These are phyloP conservation scores for Lodderomyces beijingensis DNA, from an alignment of 1,139 yeast species.

Conservation along the genomic window DNA sequence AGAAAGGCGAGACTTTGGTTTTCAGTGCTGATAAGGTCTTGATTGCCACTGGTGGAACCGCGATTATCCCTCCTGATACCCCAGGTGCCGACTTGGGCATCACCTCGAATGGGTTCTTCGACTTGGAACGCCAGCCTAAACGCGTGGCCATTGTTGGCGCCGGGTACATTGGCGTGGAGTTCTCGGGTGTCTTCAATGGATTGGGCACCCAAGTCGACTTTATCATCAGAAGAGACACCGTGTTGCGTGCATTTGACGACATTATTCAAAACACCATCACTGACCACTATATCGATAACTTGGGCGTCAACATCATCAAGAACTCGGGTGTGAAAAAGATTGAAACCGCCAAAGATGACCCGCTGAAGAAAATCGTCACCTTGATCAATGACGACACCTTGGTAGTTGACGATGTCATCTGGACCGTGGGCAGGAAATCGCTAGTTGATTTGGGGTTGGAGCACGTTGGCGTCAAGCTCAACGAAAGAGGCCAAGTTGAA, in stretches of 20 bases:
- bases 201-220: conserved; percentile 85
- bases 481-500: conserved; percentile 54
- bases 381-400: conserved; percentile 52
- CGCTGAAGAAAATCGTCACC: conserved; percentile 57
- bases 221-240: conserved; percentile 86
- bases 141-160: conserved; percentile 95
- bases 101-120: conserved; percentile 89
- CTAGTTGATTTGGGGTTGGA: conserved; percentile 72
- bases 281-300: conserved; percentile 66
- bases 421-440: conserved; percentile 93
- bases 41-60: conserved; percentile 92
- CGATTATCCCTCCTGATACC: conserved; percentile 63
- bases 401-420: conserved; percentile 75
- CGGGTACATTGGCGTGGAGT: conserved; percentile 94
- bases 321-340: conserved; percentile 54
- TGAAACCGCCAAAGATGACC: conserved; percentile 57
- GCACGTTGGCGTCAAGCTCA: conserved; percentile 63
- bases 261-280: conserved; percentile 77
- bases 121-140: conserved; percentile 76
- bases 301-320: conserved; percentile 78
- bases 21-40: conserved; percentile 80
- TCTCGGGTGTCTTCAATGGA: conserved; percentile 89
- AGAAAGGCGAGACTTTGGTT: conserved; percentile 49
- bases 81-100: conserved; percentile 83
- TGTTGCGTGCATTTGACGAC: conserved; percentile 82